Conservation (phyloP, 108 stramenopile genomes). For the Cylindrotheca fusiformis region DNA sequence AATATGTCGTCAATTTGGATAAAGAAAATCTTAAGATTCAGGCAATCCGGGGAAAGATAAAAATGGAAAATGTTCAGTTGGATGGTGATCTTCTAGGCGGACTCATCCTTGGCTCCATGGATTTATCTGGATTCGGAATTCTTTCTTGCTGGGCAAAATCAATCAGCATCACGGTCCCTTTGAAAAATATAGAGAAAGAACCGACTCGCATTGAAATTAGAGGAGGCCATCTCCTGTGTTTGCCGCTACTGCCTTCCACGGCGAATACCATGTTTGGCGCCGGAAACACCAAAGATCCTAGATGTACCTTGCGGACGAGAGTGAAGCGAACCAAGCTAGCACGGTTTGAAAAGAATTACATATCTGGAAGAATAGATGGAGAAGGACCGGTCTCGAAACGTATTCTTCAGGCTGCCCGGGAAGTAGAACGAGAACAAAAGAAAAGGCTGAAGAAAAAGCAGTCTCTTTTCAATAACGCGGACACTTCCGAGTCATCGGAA, state of each 20-base stretch:
- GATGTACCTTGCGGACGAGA: constrained; percentile 62
- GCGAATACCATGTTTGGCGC: constrained; percentile 64
- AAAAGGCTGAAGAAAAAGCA: constrained; percentile 21
- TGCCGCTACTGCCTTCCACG: constrained; percentile 70
- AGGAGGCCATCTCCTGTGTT: constrained; percentile 73
- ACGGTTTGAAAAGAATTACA: constrained; percentile 74
- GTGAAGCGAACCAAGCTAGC: constrained; percentile 73
- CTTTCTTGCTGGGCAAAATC: constrained; percentile 65
- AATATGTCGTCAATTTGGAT: constrained; percentile 80
- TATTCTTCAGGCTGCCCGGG: constrained; percentile 37
- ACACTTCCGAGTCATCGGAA: constrained; percentile 9
- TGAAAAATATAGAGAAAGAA: constrained; percentile 67
- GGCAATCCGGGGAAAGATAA: constrained; percentile 69
- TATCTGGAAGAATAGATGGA: constrained; percentile 61
- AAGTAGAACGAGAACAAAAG: constrained; percentile 40
- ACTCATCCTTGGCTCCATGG: constrained; percentile 66
- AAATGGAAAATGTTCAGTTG: constrained; percentile 80
- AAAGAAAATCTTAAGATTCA: constrained; percentile 75
- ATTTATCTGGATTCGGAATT: constrained; percentile 73
- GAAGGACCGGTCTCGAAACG: constrained; percentile 58
- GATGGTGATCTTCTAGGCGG: constrained; percentile 81
- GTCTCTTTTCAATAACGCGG: constrained; percentile 7
- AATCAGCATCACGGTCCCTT: constrained; percentile 57
- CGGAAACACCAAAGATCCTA: constrained; percentile 54
- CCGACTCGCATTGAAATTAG: constrained; percentile 61